Evolutionary conservation across 495 filamentous ascomycete genomes (phyloP).

Genomic region (Parachaetomium inaequale): DNA sequence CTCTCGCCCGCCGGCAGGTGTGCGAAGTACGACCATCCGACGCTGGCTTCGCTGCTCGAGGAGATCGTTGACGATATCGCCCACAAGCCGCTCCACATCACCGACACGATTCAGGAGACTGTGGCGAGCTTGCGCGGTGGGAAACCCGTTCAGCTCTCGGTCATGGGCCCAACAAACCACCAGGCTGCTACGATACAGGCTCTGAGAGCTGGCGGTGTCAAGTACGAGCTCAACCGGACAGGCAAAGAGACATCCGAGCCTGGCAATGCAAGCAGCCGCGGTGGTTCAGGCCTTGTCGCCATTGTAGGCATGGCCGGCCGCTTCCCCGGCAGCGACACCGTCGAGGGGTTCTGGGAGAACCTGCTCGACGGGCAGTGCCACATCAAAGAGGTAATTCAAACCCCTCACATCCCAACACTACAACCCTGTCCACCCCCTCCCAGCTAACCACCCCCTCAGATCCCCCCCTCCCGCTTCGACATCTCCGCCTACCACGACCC

Average conservation of each 20-base stretch:
- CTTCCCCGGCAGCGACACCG: not conserved
- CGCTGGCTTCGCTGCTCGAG: not conserved
- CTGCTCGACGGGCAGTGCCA: not conserved
- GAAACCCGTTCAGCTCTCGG: not conserved
- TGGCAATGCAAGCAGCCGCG: not conserved
- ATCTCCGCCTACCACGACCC: slow-evolving; percentile 63
- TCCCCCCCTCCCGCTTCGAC: slow-evolving; percentile 69
- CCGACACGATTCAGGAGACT: not conserved
- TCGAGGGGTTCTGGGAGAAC: not conserved
- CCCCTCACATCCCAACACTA: not conserved
- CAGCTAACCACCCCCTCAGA: slow-evolving; percentile 21
- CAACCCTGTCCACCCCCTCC: not conserved
- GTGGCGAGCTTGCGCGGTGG: not conserved
- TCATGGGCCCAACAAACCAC: not conserved
- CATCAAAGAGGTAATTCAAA: not conserved
- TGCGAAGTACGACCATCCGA: not conserved
- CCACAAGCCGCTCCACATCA: not conserved
- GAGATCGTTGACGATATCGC: not conserved
- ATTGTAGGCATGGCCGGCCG: not conserved
- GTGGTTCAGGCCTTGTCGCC: not conserved
- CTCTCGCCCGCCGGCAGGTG: not conserved
- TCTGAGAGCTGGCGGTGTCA: not conserved
- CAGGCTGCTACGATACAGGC: not conserved
- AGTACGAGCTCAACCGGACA: not conserved
- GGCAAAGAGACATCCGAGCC: not conserved